Percentiles rank a stretch among this genome's conserved stretches.
Evolutionary conservation across 805 yeast genomes (phyloP).

Genomic region (Barnettozyma pratensis): DNA sequence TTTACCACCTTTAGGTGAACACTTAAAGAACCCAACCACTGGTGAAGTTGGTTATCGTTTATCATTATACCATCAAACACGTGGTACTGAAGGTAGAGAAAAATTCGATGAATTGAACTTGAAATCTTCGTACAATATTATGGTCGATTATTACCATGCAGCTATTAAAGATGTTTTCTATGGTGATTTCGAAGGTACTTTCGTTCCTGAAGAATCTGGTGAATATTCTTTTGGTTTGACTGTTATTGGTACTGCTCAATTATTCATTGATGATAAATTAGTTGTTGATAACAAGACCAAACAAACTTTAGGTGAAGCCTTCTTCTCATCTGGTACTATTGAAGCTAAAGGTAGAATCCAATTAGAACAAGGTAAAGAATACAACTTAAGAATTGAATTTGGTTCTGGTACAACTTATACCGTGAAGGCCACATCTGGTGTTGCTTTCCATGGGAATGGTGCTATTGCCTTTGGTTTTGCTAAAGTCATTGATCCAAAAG

Average conservation of each 20-base stretch:
- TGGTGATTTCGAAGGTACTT: constrained; percentile 42
- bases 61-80: constrained; percentile 24
- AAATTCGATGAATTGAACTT: constrained; percentile 27
- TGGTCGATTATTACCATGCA: constrained; percentile 28
- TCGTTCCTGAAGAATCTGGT: constrained; percentile 42
- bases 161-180: constrained; percentile 30
- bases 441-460: constrained; percentile 31
- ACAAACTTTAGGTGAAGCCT: constrained; percentile 44
- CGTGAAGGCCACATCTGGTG: constrained; percentile 9
- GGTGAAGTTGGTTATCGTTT: constrained; percentile 23
- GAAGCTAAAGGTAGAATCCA: constrained; percentile 38
- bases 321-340: constrained; percentile 50
- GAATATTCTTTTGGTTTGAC: constrained; percentile 48
- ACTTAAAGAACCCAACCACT: constrained; percentile 19
- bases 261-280: constrained; percentile 47
- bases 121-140: constrained; percentile 16
- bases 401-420: constrained; percentile 43
- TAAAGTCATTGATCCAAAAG: constrained; percentile 25
- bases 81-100: constrained; percentile 18
- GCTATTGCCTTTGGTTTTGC: constrained; percentile 30
- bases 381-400: constrained; percentile 43
- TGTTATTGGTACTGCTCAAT: constrained; percentile 49
- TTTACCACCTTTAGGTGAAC: constrained; percentile 31
- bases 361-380: constrained; percentile 39
- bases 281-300: constrained; percentile 52